These are phyloP conservation scores for Yamadazyma pseudoaaseri DNA, from an alignment of 1,139 yeast species.

Conservation along the genomic window DNA sequence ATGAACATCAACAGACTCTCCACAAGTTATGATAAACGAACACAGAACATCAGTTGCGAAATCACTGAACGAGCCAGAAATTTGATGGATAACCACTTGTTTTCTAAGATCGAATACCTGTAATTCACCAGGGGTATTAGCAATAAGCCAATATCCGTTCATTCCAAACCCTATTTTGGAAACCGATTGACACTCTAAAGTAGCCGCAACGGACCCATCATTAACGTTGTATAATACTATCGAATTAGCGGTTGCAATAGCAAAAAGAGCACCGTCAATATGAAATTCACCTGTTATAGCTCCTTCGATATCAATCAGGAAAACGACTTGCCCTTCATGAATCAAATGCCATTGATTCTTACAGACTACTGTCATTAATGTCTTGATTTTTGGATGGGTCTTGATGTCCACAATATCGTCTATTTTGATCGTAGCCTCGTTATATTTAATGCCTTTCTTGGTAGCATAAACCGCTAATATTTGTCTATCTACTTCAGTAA, in stretches of 20 bases:
- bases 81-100: slow-evolving; percentile 28
- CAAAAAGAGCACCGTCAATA: slow-evolving; percentile 64
- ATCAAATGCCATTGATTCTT: slow-evolving; percentile 9
- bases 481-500: slow-evolving; percentile 13
- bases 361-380: slow-evolving; percentile 11
- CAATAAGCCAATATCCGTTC: slow-evolving; percentile 70
- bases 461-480: slow-evolving; percentile 20
- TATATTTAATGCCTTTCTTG: slow-evolving; percentile 18
- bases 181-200: slow-evolving; percentile 32
- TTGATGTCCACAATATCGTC: slow-evolving; percentile 20
- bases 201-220: slow-evolving; percentile 38
- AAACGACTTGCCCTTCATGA: slow-evolving; percentile 6
- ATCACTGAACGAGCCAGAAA: slow-evolving; percentile 19
- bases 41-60: slow-evolving; percentile 49
- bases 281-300: slow-evolving; percentile 46
- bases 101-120: slow-evolving; percentile 62
- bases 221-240: slow-evolving; percentile 45
- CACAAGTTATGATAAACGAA: slow-evolving; percentile 17
- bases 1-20: slow-evolving; percentile 21
- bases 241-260: slow-evolving; percentile 37
- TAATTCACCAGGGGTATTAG: slow-evolving; percentile 21
- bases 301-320: slow-evolving; percentile 6
- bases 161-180: slow-evolving; percentile 51
- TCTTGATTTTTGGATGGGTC: slow-evolving; percentile 21
- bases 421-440: slow-evolving; percentile 12